Percentiles rank a stretch among this genome's conserved stretches.
Evolutionary conservation across 2,329 filamentous ascomycete genomes (phyloP).

Genomic region (Cordyceps tenuipes): DNA sequence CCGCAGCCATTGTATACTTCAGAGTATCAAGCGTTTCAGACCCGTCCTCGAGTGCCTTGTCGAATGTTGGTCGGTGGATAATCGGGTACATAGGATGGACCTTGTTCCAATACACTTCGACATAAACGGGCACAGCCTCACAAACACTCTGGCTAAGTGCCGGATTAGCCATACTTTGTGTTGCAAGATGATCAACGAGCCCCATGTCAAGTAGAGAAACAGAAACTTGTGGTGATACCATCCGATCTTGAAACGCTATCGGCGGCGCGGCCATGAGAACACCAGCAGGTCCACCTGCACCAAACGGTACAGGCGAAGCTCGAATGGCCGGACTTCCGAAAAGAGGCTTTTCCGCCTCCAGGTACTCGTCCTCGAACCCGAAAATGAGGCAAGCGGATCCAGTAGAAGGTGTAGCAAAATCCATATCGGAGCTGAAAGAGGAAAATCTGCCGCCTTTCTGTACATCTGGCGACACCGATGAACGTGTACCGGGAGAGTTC

Average conservation of each 20-base stretch:
- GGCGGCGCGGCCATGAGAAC: conserved; percentile 39
- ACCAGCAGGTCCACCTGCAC: conserved; percentile 39
- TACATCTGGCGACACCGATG: background rate
- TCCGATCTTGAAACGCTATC: conserved; percentile 26
- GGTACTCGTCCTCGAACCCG: conserved; percentile 28
- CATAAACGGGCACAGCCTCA: conserved; percentile 39
- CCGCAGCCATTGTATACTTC: conserved; percentile 48
- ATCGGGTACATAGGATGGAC: conserved; percentile 42
- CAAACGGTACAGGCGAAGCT: conserved; percentile 40
- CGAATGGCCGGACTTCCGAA: conserved; percentile 34
- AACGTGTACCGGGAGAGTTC: conserved; percentile 12
- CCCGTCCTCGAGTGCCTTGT: conserved; percentile 23
- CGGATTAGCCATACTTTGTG: background rate
- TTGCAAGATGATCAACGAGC: background rate
- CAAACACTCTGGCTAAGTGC: conserved; percentile 31
- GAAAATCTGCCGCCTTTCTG: background rate
- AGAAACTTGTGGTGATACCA: background rate
- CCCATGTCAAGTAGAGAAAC: background rate
- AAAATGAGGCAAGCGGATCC: conserved; percentile 21
- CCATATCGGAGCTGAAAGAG: background rate
- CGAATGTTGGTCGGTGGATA: conserved; percentile 39
- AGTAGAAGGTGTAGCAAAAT: background rate
- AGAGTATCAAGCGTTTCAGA: conserved; percentile 35
- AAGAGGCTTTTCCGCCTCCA: conserved; percentile 29
- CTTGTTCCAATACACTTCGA: conserved; percentile 46